A percentile compares a stretch with the other conserved stretches of the same genome.
Conservation (phyloP, 1,284 basidiomycete species). For the Fomitiporia mediterranea region DNA sequence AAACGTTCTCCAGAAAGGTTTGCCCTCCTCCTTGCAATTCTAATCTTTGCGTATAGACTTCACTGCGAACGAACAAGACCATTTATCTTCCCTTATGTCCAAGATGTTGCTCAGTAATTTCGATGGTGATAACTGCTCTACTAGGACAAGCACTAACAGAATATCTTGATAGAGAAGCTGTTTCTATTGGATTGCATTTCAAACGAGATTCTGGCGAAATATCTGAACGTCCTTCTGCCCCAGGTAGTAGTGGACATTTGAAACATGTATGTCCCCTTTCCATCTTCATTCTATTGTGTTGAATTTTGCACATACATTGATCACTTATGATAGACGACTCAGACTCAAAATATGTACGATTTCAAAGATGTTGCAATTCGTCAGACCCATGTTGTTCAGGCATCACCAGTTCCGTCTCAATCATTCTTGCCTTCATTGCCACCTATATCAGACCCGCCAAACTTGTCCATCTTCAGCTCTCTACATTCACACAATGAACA, state of each 20-base stretch:
- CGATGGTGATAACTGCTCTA: not conserved
- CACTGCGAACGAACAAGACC: not conserved
- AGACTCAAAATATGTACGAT: not conserved
- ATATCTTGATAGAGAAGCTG: not conserved
- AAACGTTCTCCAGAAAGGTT: not conserved
- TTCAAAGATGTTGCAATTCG: slow-evolving; percentile 11
- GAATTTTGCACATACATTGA: too few species aligned
- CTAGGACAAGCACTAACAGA: not conserved
- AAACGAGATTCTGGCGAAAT: slow-evolving; percentile 24
- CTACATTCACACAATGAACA: not conserved
- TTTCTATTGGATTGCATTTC: not conserved
- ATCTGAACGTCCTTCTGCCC: slow-evolving; percentile 45
- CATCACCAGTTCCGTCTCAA: too few species aligned
- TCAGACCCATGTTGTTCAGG: not conserved
- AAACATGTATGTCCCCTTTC: slow-evolving; percentile 41
- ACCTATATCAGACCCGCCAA: not conserved
- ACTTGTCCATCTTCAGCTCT: not conserved
- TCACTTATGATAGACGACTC: too few species aligned
- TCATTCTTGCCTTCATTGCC: not conserved
- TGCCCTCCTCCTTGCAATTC: not conserved
- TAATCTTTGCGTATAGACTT: not conserved
- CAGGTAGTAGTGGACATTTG: slow-evolving; percentile 59
- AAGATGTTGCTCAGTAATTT: too few species aligned
- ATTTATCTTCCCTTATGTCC: not conserved
- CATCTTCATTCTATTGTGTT: too few species aligned